Base-by-base conservation (phyloP, 805 yeast species). In the Yarrowia keelungensis region DNA sequence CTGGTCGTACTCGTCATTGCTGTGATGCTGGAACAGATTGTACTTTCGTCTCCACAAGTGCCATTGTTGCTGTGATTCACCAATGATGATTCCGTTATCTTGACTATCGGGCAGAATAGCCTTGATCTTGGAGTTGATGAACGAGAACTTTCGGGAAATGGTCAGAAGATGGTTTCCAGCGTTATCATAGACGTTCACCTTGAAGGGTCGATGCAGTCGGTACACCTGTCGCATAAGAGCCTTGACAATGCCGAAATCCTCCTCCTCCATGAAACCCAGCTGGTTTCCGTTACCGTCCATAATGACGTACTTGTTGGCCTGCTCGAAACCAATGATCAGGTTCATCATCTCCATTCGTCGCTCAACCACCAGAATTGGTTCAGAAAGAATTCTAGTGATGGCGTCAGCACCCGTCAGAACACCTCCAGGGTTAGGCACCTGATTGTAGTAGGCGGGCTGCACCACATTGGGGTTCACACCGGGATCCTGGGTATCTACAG, bases 41-140 rank as follows among this genome's bases (percentile, higher is more conserved):
- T 95, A 95, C 61, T 89, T 80, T 69, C 99, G 82, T 76, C 98
- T 84, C 97, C 97, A 93, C 50, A 89, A 81, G 80, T 95, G 98
- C 97, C 97, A 95, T 72, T 89, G 88, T 78, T 95, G 99, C 5
- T 90, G 86, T 36, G 91, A 85, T 76, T 94, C 98, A 0, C 98
- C 98, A 19, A 95, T 80, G 5, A 87, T 75, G 0, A 80, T 75
- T 0, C 82, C 84, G 14, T 79, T 79, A 59, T 83, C 86, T 47
- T 79, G 78, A 45, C 73, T 69, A 47, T 79, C 72, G 7, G 97
- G 96, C 59, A 89, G 76, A 8, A 85, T 81, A 1, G 89, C 86
- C 75, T 89, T 89, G 72, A 95, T 90, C 74, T 89, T 94, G 0
- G 97, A 92, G 76, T 95, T 95, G 72, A 95, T 90, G 74, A 90